Base-by-base conservation (phyloP, 148 eudicot genomes). In the Rhododendron vialii region DNA sequence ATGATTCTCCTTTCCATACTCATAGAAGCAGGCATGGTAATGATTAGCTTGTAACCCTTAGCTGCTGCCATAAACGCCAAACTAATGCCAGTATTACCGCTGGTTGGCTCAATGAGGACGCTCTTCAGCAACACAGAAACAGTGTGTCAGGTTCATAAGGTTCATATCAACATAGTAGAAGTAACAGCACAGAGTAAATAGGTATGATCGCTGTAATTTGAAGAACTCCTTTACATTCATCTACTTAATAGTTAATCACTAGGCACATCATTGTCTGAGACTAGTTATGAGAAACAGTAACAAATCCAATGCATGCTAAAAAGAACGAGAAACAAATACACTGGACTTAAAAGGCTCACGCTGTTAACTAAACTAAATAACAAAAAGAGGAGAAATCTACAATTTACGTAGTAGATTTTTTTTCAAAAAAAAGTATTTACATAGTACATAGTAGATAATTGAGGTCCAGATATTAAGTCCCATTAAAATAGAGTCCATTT, bases 51-150 rank as follows among this genome's bases (percentile, higher is more conserved):
- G 89, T 97, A 97, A 51, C 98, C 98, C 89, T 91, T 95, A n/a
- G 89, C 92, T 53, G 98, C 99, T 43, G 99, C 99, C 86, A 94
- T 73, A 89, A 91, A 93, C 53, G 98, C 99, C 89, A 97, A 90
- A 33, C 94, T 98, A 83, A 97, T 95, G 10, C 98, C 99, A 24
- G 99, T 95, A 85, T 95, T 95, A 67, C 99, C 99, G 82, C 96
- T 91, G 8, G 98, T 94, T 38, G 87, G 84, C 89, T 97, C 99
- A 83, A 97, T 88, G 5, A 97, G 98, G 74, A 91, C 90, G 35
- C 90, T 93, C 99, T 97, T 84, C 90, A 88, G 55, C 30, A 75
- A 78, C 50, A 84, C 43, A 53, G 26, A 10, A 30, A 36, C 57
- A 50, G 20, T 50, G 48, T 35, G 61, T 74, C 81, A 74, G 81